Conservation (phyloP, 2,329 filamentous ascomycete species). For the Colletotrichum simmondsii region DNA sequence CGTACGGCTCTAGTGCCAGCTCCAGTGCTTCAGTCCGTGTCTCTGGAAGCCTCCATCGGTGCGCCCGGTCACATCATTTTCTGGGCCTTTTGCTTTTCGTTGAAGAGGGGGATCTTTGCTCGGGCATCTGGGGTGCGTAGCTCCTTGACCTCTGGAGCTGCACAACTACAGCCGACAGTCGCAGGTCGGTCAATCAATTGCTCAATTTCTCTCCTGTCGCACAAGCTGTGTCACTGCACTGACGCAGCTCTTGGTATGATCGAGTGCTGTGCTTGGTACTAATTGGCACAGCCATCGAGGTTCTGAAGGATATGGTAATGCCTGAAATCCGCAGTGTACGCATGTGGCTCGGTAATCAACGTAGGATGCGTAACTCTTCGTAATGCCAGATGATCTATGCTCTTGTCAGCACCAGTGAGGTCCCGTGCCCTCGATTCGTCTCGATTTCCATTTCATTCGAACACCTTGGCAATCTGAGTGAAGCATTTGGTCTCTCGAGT, state of each 20-base stretch:
- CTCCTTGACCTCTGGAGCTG: background rate
- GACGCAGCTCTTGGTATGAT: background rate
- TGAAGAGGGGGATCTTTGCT: background rate
- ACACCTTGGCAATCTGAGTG: constrained; percentile 15
- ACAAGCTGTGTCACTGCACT: constrained; percentile 12
- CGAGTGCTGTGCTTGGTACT: constrained; percentile 7
- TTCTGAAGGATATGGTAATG: background rate
- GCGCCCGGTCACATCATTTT: constrained; percentile 5
- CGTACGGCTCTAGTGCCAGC: background rate
- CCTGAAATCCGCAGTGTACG: background rate
- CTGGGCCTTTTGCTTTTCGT: background rate
- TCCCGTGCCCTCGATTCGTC: constrained; percentile 10
- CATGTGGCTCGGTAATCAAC: background rate
- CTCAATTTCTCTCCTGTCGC: constrained; percentile 3
- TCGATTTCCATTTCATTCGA: background rate
- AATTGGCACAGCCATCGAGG: background rate
- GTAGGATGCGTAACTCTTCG: background rate
- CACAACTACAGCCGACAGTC: background rate
- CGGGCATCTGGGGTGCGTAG: background rate
- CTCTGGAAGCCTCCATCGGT: constrained; percentile 20
- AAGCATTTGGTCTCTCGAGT: background rate
- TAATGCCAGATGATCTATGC: constrained; percentile 2
- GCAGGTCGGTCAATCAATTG: constrained; percentile 16
- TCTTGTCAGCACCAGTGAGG: constrained; percentile 5
- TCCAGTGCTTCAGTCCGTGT: constrained; percentile 4